phyloP scores from a whole-genome alignment of 371 early-diverging fungal genomes.

The Mortierella sp. region DNA sequence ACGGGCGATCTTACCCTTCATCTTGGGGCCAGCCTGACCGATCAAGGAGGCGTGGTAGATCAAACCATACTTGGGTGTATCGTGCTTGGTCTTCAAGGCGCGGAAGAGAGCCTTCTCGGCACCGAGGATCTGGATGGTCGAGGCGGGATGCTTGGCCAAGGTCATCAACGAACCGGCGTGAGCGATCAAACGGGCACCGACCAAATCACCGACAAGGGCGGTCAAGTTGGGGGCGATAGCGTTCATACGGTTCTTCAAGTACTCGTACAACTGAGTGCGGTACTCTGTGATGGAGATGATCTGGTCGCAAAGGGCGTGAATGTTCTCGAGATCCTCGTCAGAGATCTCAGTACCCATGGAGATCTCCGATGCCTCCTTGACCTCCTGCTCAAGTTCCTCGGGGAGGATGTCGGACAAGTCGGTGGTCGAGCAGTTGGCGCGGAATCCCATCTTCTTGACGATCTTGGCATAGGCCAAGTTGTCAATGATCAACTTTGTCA shows the following conservation, averaged over 20 bases:
- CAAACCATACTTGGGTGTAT: slow-evolving; percentile 98
- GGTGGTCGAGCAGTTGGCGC: slow-evolving; percentile 79
- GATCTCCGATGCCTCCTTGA: slow-evolving; percentile 83
- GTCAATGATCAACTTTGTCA: slow-evolving; percentile 94
- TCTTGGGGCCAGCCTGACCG: slow-evolving; percentile 86
- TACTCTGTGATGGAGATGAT: slow-evolving; percentile 89
- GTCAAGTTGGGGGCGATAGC: slow-evolving; percentile 95
- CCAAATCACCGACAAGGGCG: slow-evolving; percentile 90
- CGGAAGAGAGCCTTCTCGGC: slow-evolving; percentile 98
- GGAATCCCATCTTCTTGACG: slow-evolving; percentile 90
- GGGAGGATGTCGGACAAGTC: slow-evolving; percentile 88
- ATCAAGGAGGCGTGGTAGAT: slow-evolving; percentile 93
- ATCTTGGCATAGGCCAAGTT: slow-evolving; percentile 91
- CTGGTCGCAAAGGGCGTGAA: slow-evolving; percentile 83
- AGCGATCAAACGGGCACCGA: slow-evolving; percentile 92
- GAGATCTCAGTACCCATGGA: slow-evolving; percentile 97
- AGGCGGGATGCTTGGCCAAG: slow-evolving; percentile 93
- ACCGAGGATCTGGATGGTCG: slow-evolving; percentile 97
- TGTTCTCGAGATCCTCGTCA: slow-evolving; percentile 90
- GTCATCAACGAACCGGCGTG: slow-evolving; percentile 94
- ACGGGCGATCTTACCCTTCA: slow-evolving; percentile 95
- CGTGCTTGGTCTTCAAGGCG: slow-evolving; percentile 93
- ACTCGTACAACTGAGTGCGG: slow-evolving; percentile 88
- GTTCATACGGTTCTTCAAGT: slow-evolving; percentile 91
- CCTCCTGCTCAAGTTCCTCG: slow-evolving; percentile 85